phyloP scores from a whole-genome alignment of 345 rosid species.

The Punica granatum region DNA sequence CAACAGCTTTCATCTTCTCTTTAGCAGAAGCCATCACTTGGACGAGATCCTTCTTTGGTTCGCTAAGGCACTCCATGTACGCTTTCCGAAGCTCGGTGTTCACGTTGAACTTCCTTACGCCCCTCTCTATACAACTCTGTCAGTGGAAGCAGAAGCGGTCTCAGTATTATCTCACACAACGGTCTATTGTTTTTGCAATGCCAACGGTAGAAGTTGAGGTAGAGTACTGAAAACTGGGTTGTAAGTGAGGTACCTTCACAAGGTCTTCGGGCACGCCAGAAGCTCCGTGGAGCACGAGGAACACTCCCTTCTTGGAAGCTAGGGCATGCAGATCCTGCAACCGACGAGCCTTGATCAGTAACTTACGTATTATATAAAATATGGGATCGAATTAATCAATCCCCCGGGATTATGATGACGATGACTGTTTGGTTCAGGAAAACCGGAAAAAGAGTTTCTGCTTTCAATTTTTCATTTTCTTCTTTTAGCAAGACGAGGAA shows the following conservation, averaged over 20 bases:
- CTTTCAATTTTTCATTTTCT: too few species aligned
- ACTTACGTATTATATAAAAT: background rate
- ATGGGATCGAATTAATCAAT: too few species aligned
- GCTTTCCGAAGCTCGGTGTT: conserved; percentile 88
- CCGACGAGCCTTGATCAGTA: background rate
- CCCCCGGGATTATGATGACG: too few species aligned
- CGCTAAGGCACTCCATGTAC: conserved; percentile 57
- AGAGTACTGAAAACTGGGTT: too few species aligned
- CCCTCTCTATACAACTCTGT: conserved; percentile 66
- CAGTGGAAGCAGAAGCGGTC: conserved; percentile 7
- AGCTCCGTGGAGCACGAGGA: conserved; percentile 94
- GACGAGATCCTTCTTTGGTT: conserved; percentile 56
- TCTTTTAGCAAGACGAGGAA: too few species aligned
- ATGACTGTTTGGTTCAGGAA: background rate
- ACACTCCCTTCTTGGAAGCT: conserved; percentile 68
- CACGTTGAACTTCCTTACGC: conserved; percentile 86
- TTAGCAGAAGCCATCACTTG: conserved; percentile 66
- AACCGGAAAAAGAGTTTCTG: background rate
- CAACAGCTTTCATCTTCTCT: conserved; percentile 77
- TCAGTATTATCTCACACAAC: background rate
- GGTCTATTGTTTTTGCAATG: background rate
- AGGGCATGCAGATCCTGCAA: conserved; percentile 50
- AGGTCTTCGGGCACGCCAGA: conserved; percentile 73
- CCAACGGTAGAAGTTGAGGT: background rate
- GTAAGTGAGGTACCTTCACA: conserved; percentile 43